phyloP scores from a whole-genome alignment of 768 basidiomycete species.

The Agaricus sinodeliciosus region DNA sequence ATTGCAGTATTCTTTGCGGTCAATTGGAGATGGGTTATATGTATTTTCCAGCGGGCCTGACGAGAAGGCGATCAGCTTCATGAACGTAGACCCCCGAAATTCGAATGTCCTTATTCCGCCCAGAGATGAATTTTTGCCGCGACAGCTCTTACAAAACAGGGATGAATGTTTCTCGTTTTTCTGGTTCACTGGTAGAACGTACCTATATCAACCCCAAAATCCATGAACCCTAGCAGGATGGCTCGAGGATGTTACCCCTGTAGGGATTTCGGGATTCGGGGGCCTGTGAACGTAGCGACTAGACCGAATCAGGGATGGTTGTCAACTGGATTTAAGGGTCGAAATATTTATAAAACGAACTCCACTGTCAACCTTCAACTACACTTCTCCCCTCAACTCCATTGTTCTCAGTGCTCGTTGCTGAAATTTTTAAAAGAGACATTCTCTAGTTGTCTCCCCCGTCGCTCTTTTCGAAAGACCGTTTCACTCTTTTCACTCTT shows the following conservation, averaged over 20 bases:
- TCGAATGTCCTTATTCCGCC: too few relatives aligned
- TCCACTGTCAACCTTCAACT: not conserved
- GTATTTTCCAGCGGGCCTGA: too few relatives aligned
- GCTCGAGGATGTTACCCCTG: too few relatives aligned
- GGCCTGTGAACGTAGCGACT: not conserved
- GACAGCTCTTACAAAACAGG: too few relatives aligned
- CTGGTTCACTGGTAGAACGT: too few relatives aligned
- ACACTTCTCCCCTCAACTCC: not conserved
- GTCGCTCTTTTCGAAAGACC: slow-evolving; percentile 6
- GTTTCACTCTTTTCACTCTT: not conserved
- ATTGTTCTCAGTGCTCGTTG: not conserved
- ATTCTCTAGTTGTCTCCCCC: not conserved
- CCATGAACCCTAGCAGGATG: too few relatives aligned
- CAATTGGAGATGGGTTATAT: not conserved
- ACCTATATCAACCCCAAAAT: too few relatives aligned
- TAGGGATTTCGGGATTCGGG: too few relatives aligned
- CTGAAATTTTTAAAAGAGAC: not conserved
- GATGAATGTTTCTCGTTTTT: not conserved
- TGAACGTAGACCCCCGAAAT: too few relatives aligned
- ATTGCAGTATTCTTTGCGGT: not conserved
- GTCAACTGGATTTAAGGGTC: not conserved
- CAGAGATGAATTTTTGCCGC: too few relatives aligned
- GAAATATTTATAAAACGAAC: not conserved
- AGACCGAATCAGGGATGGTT: not conserved
- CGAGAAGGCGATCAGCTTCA: too few relatives aligned